Evolutionary conservation across 306 rosid genomes (phyloP).

Genomic region (Amphicarpaea edgeworthii): DNA sequence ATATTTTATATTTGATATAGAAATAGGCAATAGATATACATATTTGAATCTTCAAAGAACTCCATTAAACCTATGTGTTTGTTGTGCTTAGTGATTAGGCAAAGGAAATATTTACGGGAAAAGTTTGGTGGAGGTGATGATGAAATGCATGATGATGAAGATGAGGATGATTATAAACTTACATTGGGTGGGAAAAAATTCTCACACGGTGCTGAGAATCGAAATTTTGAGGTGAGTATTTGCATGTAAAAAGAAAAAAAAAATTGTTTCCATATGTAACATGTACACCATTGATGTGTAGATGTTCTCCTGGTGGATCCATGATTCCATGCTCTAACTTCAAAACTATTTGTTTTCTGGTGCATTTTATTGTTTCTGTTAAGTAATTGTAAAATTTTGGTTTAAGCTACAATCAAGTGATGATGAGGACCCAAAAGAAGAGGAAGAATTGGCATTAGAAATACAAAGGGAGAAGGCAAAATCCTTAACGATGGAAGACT

Average conservation of each 20-base stretch:
- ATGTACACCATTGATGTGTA: not conserved
- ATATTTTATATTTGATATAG: constrained; percentile 1
- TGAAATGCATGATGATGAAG: constrained; percentile 65
- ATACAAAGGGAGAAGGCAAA: constrained; percentile 68
- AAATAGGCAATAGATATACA: no score
- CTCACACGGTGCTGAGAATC: constrained; percentile 77
- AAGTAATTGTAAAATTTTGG: constrained; percentile 36
- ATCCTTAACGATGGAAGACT: constrained; percentile 66
- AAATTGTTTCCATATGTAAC: not conserved
- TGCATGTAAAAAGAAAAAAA: not conserved
- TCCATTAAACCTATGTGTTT: constrained; percentile 26
- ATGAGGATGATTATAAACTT: constrained; percentile 54
- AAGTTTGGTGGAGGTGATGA: constrained; percentile 79
- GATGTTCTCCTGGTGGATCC: not conserved
- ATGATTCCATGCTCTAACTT: not conserved
- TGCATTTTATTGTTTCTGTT: constrained; percentile 40
- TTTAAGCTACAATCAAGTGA: constrained; percentile 75
- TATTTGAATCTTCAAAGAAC: constrained; percentile 16
- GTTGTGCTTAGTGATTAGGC: constrained; percentile 65
- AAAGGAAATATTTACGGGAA: constrained; percentile 58
- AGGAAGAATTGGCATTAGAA: constrained; percentile 71
- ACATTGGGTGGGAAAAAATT: constrained; percentile 57
- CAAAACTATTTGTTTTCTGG: constrained; percentile 4
- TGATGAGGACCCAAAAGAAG: constrained; percentile 78
- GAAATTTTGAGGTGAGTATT: constrained; percentile 73